A percentile compares a stretch with the other conserved stretches of the same genome.
Evolutionary conservation across 1,284 basidiomycete genomes (phyloP).

Genomic region (Tremellales sp.): DNA sequence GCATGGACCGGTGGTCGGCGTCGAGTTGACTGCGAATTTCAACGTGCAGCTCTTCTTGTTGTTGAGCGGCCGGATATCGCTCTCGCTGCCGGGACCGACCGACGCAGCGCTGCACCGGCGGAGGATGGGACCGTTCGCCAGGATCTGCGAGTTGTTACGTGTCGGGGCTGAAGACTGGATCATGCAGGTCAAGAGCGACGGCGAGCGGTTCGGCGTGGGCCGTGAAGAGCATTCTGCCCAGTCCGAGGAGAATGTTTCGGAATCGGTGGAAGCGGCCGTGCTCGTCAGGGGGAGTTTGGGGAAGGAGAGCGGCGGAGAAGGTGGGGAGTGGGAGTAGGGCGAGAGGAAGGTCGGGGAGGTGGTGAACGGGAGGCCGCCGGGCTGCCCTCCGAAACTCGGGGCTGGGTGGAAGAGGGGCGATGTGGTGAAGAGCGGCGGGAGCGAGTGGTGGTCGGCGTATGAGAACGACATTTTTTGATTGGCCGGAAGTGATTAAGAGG

Average conservation of each 20-base stretch:
- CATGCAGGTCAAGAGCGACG: slow-evolving; percentile 9
- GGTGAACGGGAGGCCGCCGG: neutral
- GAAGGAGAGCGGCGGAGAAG: slow-evolving; percentile 4
- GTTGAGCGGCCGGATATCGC: neutral
- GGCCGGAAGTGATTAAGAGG: too few relatives aligned
- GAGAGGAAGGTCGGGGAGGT: neutral
- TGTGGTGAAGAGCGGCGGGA: slow-evolving; percentile 11
- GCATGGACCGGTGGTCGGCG: neutral
- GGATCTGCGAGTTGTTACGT: neutral
- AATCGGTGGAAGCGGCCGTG: slow-evolving; percentile 5
- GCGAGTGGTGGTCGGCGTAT: neutral
- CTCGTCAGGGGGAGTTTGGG: slow-evolving; percentile 4
- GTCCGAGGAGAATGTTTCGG: slow-evolving; percentile 4
- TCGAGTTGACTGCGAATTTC: slow-evolving; percentile 1
- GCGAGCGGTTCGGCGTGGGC: slow-evolving; percentile 1
- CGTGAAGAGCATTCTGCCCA: neutral
- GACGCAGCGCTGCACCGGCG: neutral
- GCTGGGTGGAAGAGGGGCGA: slow-evolving; percentile 1
- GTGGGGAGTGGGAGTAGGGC: neutral
- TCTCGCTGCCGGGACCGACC: neutral
- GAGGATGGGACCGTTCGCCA: slow-evolving; percentile 6
- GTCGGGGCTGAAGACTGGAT: slow-evolving; percentile 1
- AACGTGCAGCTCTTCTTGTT: neutral
- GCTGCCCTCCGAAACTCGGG: neutral
- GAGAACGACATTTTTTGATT: too few relatives aligned